Base-by-base conservation (phyloP, 495 filamentous ascomycete species). In the Gamarada debralockiae region DNA sequence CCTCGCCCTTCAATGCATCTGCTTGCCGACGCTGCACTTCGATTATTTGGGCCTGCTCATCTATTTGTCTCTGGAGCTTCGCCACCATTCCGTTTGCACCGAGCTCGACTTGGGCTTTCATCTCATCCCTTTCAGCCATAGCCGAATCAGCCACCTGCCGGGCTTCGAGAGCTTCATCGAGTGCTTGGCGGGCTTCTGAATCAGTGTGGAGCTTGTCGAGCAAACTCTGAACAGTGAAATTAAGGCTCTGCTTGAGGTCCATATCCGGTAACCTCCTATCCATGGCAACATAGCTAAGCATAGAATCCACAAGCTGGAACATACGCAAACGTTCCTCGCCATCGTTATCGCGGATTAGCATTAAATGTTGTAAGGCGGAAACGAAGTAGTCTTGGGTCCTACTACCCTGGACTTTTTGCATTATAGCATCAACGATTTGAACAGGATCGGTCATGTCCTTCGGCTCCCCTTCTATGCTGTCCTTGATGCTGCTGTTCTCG, bases 231-330 rank as follows among this genome's bases (percentile, higher is more conserved):
- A 98, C 93, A 2, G 95, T 96, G 65, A 97, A 97, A 65, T 92
- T 96, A 60, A 98, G 79, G 55, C 91, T 95, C 62, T 96, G 91
- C 69, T 95, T 95, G 50, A 98, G 81, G 64, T 98, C 93, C 78
- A 98, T 90, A 70, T 98, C 92, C 37, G 93, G 95, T 55, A 97
- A 69, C 47, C 93, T 80, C 57, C 93, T 84, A 67, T 98, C 93
- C 95, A 98, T 98, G 51, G 92, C 93, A 52, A 98, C 93, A 67
- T 98, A 97, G 71, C 89, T 95, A 54, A 98, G 83, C 89, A 98
- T 98, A 8, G 89, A 84, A 66, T 98, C 93, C 8, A 97, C 92
- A 9, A 98, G 80, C 74, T 98, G 93, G 73, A 97, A 98, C 90
- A 97, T 95, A 25, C 91, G 84, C 27, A 97, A 69, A 31, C 91